phyloP scores from a whole-genome alignment of 768 basidiomycete species.

The Auricularia heimuer region DNA sequence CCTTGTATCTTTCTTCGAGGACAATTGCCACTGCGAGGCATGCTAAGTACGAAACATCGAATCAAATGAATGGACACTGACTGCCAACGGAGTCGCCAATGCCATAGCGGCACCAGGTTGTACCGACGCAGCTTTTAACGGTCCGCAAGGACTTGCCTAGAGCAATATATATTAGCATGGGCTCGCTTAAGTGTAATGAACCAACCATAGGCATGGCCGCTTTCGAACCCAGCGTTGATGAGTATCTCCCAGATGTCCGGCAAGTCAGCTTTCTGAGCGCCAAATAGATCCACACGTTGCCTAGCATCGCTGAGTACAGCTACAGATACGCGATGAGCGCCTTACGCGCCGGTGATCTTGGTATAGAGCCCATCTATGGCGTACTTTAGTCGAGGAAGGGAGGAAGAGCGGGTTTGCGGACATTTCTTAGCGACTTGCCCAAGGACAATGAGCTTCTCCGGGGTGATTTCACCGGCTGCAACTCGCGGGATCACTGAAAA shows the following conservation, averaged over 20 bases:
- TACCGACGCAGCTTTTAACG: conserved; percentile 72
- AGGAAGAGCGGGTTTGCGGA: conserved; percentile 7
- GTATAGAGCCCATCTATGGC: conserved; percentile 46
- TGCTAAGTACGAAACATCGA: not conserved
- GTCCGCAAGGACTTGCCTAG: conserved; percentile 49
- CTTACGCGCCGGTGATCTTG: conserved; percentile 38
- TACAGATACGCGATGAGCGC: not conserved
- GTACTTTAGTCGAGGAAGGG: not conserved
- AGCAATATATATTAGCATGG: no score
- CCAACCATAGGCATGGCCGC: conserved; percentile 57
- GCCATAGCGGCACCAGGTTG: conserved; percentile 51
- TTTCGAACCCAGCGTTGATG: conserved; percentile 57
- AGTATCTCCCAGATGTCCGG: conserved; percentile 54
- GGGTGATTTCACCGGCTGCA: conserved; percentile 60
- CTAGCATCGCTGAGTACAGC: conserved; percentile 21
- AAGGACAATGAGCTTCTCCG: conserved; percentile 54
- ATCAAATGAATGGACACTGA: conserved; percentile 13
- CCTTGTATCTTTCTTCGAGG: conserved; percentile 64
- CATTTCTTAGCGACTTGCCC: conserved; percentile 61
- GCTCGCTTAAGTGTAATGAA: no score
- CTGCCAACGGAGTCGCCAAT: conserved; percentile 63
- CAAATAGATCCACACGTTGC: conserved; percentile 63
- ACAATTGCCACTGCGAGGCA: conserved; percentile 42
- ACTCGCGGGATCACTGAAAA: conserved; percentile 67
- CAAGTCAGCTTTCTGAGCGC: conserved; percentile 57